A percentile compares a stretch with the other conserved stretches of the same genome.
Conservation (phyloP, 768 basidiomycete species). For the Boletus rubescentipes region DNA sequence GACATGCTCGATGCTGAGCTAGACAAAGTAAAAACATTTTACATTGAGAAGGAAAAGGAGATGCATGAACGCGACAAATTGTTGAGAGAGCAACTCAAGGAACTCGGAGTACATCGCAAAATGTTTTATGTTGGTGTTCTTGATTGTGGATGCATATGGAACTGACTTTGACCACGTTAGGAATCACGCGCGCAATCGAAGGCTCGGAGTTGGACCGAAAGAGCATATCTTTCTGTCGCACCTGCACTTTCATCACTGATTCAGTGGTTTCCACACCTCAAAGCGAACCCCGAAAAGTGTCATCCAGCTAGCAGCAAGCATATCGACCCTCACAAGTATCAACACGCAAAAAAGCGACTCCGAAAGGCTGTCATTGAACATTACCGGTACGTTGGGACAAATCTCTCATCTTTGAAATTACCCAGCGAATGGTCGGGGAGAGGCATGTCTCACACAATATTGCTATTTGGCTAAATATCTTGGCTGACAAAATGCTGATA, state of each 20-base stretch:
- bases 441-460: neutral
- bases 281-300: neutral
- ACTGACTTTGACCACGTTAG: slow-evolving; percentile 10
- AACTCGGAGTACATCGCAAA: slow-evolving; percentile 68
- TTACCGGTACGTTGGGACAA: slow-evolving; percentile 54
- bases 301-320: neutral
- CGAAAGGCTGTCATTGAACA: slow-evolving; percentile 82
- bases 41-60: slow-evolving; percentile 63
- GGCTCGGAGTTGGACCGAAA: slow-evolving; percentile 14
- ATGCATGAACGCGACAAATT: slow-evolving; percentile 46
- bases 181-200: slow-evolving; percentile 7
- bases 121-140: slow-evolving; percentile 49
- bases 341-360: slow-evolving; percentile 77
- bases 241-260: slow-evolving; percentile 2
- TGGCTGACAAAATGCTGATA: slow-evolving; percentile 8
- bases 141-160: neutral
- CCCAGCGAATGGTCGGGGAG: neutral
- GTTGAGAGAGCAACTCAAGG: slow-evolving; percentile 68
- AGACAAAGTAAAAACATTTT: slow-evolving; percentile 86
- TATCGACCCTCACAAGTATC: slow-evolving; percentile 71
- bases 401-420: neutral
- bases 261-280: neutral
- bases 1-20: slow-evolving; percentile 73
- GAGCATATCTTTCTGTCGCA: neutral
- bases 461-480: neutral